Evolutionary conservation across 345 rosid genomes (phyloP), one percentile per base, ranked within the genome.

Genomic region (Euphorbia tirucalli): DNA sequence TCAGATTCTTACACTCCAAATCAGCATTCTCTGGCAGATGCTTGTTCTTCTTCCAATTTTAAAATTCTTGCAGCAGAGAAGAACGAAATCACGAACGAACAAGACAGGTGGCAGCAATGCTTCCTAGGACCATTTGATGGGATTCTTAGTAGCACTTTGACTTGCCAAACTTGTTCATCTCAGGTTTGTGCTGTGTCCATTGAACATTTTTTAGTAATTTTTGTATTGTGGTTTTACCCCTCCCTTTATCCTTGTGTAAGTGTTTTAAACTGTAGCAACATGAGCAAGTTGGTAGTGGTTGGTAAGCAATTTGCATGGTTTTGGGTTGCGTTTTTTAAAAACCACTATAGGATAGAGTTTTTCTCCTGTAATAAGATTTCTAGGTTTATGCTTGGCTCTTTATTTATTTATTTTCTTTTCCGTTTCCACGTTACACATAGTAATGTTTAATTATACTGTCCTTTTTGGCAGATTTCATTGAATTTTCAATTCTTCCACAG

Each of bases 111-210:
- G 97, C 88, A 84, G 74, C 79, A 90, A 70, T 87, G 87, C 83
- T 83, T 83, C 55, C 86, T 90, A 65, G 96, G 98, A 83, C 98
- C 97, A n/a, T 89, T 94, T 63, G 76, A 92, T 81, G 97, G 97
- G 73, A 84, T 91, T 75, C 81, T 86, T 73, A 78, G 86, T 78
- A 92, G 91, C 83, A 84, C 73, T 11, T 83, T 94, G 76, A 86
- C 81, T 66, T 92, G 97, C 72, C 83, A 76, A 74, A 87, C 83
- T 81, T 94, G 97, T 79, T 82, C 87, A 19, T 86, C 89, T 79
- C 89, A 92, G 97, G 91, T 87, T 85, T 66, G 41, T 73, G 41
- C 43, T 70, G 66, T 65, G 66, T 61, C 66, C 75, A 48, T 56
- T 1, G 37, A 71, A 65, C 41, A 59, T 60, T 64, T 68, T 74